Evolutionary conservation across 768 basidiomycete species (phyloP), one percentile per base, ranked within the genome.

Genomic region (Tricholoma saponaceum): DNA sequence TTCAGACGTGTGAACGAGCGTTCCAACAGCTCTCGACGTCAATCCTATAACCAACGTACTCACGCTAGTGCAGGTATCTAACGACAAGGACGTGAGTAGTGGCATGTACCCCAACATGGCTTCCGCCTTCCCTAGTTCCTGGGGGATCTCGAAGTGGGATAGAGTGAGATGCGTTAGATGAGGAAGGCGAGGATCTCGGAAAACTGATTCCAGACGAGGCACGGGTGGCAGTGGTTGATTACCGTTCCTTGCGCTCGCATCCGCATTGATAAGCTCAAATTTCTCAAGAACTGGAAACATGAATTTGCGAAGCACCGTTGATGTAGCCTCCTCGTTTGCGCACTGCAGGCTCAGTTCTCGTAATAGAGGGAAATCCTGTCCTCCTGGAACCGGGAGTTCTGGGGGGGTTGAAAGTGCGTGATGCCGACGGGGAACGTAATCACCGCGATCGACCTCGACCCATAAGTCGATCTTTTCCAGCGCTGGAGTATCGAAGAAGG

Each of bases 141-240:
- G 51, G 9, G 70, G 67, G 58, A 84, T 71, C 49, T 70, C 69
- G 65, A 80, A 80, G 51, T 75, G 72, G 39, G 79, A 76, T 47
- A 86, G 62, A 16, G 79, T 78, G 57, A 85, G 76, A 59, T 80
- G 74, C 28, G 80, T 80, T 35, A 85, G 70, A 55, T 71, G 63
- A 3, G 73, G 76, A 26, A 84, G 75, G 51, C 82, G 81, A 5
- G 83, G 82, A 67, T 85, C 82, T 54, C 78, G 78, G 64, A 84
- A 82, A 56, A 85, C 71, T 35, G 70, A 75, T 66, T 83, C 81
- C 26, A 81, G 72, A 28, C 77, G 74, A 37, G 80, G 79, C 54
- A 84, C 69, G 5, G 62, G 52, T 13, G 78, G 76, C 13, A 71
- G 55, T 7, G 57, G 12, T 18, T 49, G 57, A 37, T 16, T 22